phyloP scores from a whole-genome alignment of 2,329 filamentous ascomycete genomes.

The Penicillium sp. region DNA sequence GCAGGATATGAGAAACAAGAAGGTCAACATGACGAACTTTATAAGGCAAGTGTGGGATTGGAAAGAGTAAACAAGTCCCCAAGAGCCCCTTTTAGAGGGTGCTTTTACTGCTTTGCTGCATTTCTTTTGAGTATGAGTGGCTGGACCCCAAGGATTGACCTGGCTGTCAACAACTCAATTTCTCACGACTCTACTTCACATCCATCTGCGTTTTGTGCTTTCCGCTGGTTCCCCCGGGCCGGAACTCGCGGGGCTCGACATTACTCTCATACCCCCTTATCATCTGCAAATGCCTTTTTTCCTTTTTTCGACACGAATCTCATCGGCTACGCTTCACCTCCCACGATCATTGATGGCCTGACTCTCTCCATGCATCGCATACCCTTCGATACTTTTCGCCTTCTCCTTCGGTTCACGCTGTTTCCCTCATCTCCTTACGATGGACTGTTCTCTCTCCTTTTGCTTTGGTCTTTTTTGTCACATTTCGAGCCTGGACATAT shows the following conservation, averaged over 20 bases:
- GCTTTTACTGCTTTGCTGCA: conserved; percentile 8
- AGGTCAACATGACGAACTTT: conserved; percentile 96
- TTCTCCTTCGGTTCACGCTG: background rate
- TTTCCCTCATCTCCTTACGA: conserved; percentile 17
- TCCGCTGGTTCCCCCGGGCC: conserved; percentile 14
- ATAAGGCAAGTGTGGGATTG: conserved; percentile 95
- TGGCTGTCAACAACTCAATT: conserved; percentile 28
- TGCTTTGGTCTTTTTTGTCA: background rate
- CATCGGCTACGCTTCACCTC: conserved; percentile 16
- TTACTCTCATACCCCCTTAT: conserved; percentile 20
- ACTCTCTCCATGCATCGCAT: conserved; percentile 5
- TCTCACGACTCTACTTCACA: conserved; percentile 8
- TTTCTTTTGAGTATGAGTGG: conserved; percentile 21
- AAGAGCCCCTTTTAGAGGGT: background rate
- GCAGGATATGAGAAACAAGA: conserved; percentile 90
- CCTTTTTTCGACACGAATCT: conserved; percentile 11
- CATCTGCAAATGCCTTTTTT: conserved; percentile 3
- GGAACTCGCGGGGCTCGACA: conserved; percentile 18
- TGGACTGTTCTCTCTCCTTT: conserved; percentile 9
- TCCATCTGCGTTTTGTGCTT: conserved; percentile 8
- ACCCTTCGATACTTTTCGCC: background rate
- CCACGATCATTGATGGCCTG: conserved; percentile 26
- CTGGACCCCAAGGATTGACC: conserved; percentile 29
- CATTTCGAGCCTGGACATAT: conserved; percentile 21
- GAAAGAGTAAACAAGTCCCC: conserved; percentile 59